A percentile compares a stretch with the other conserved stretches of the same genome.
phyloP scores from a whole-genome alignment of 352 stramenopile genomes.

The Globisporangium canariense region DNA sequence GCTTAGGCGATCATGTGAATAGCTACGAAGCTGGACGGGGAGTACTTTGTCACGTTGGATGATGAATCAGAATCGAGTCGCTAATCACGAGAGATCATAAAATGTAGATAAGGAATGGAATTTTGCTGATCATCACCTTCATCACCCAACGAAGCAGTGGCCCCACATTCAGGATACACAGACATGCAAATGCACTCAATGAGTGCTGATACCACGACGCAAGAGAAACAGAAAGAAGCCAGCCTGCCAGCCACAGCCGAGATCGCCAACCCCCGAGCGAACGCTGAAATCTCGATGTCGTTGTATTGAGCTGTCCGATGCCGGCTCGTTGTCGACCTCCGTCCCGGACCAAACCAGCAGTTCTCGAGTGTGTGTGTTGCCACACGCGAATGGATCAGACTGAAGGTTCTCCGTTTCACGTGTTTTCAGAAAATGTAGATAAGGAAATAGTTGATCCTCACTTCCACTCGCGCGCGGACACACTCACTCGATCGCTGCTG shows the following conservation, averaged over 20 bases:
- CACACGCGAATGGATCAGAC: constrained; percentile 32
- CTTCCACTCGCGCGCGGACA: constrained; percentile 28
- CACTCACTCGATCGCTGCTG: constrained; percentile 3
- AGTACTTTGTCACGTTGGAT: constrained; percentile 3
- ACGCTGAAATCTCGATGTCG: not conserved
- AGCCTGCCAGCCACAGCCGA: not conserved
- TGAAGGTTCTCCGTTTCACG: constrained; percentile 21
- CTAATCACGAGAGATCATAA: constrained; percentile 35
- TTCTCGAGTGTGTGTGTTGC: not conserved
- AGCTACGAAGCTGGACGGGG: too few species aligned
- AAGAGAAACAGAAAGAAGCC: not conserved
- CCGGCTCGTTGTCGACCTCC: not conserved
- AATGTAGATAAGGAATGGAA: constrained; percentile 59
- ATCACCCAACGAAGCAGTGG: not conserved
- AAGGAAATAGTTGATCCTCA: constrained; percentile 67
- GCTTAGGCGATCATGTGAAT: too few species aligned
- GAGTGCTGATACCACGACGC: not conserved
- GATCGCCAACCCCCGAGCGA: not conserved
- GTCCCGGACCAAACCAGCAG: not conserved
- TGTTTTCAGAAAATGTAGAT: constrained; percentile 68
- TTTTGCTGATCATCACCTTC: constrained; percentile 25
- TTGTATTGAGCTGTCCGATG: not conserved
- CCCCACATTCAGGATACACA: not conserved
- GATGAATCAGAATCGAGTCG: constrained; percentile 29
- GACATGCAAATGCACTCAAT: not conserved